Evolutionary conservation across 768 basidiomycete species (phyloP), one percentile per base, ranked within the genome.

Genomic region (Chalciporus piperatus): DNA sequence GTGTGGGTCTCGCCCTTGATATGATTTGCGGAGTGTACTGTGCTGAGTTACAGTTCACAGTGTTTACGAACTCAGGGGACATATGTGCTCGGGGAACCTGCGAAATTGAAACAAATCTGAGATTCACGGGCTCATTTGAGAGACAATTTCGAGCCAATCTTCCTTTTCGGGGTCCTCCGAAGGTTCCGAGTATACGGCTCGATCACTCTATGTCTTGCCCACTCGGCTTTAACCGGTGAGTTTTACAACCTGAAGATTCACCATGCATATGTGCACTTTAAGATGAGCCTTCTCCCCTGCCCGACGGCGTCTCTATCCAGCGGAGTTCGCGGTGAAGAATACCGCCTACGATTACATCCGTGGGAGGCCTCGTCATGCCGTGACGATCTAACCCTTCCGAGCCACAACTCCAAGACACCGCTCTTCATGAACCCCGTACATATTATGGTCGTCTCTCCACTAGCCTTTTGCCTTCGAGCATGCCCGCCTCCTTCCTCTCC

Each of bases 401-500:
- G 62, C 13, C 48, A 28, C 41, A 32, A 37, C 52, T 56, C 46
- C 63, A 65, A 62, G 50, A 48, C 63, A 45, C 69, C 70, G 66
- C 57, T 49, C 37, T 46, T 54, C 58, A 58, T 67, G 45, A 56
- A 57, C 57, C 53, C n/a, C 4, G 46, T 57, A 54, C 58, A 61
- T 64, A 69, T 59, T 59, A 58, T 56, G 51, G 45, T 44, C 50
- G 30, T 55, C 30, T 37, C 52, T 50, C 52, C 50, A 54, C 45
- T 53, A 60, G 45, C 50, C 41, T 39, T 58, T 48, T 32, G 38
- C 49, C 22, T 47, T 50, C 40, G 51, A 60, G 61, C 30, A 75
- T 77, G 74, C 50, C 67, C 53, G 49, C 48, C 42, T 59, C 67
- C 51, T 54, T 72, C 27, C 55, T 71, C 44, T 54, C 66, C 28